Conservation (phyloP, 228 moss, liverwort and hornwort genomes). For the Sphagnum fallax region DNA sequence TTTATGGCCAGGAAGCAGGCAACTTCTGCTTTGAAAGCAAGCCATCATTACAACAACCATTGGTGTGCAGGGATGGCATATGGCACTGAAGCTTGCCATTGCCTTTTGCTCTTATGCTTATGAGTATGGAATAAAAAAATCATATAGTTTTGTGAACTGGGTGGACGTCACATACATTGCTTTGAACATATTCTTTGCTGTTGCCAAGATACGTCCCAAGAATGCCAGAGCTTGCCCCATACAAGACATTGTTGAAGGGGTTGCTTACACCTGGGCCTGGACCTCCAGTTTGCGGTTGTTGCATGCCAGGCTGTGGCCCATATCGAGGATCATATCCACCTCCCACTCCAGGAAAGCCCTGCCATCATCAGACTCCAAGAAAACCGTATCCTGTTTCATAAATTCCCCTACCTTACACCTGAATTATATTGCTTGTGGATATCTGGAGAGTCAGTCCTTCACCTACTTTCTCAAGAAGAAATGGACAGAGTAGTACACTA, state of each 20-base stretch:
- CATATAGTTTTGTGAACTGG: neutral
- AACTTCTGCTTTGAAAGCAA: neutral
- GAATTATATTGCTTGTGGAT: neutral
- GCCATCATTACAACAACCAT: neutral
- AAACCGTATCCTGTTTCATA: neutral
- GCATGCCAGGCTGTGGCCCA: constrained; percentile 32
- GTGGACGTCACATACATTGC: constrained; percentile 57
- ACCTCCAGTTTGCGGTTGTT: constrained; percentile 4
- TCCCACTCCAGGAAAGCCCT: constrained; percentile 1
- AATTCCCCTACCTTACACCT: neutral
- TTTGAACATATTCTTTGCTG: constrained; percentile 92
- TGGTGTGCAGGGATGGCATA: no score
- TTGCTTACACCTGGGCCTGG: constrained; percentile 21
- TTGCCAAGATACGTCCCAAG: constrained; percentile 68
- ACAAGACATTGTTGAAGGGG: constrained; percentile 61
- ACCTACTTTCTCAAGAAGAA: neutral
- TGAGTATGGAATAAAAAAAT: neutral
- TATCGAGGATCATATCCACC: constrained; percentile 17
- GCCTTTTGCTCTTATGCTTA: neutral
- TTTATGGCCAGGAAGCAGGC: neutral
- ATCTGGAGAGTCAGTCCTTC: no score
- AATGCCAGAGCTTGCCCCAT: constrained; percentile 68
- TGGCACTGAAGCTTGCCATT: neutral
- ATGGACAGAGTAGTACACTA: neutral
- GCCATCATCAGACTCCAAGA: neutral